A percentile compares a stretch with the other conserved stretches of the same genome.
These are phyloP conservation scores for Salix suchowensis DNA, from an alignment of 345 rosid species.

Conservation along the genomic window DNA sequence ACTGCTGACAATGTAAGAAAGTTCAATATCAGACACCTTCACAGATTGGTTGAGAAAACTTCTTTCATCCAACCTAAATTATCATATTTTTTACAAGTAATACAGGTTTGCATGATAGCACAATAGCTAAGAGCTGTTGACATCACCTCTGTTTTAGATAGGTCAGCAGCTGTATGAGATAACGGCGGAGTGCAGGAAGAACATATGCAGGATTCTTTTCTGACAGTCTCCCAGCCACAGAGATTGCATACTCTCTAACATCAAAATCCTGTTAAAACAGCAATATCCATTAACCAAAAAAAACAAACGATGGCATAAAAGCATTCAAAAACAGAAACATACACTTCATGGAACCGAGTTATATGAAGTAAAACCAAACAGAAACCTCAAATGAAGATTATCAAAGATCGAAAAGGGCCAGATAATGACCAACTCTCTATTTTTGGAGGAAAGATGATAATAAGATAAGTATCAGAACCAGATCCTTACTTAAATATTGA, in stretches of 20 bases:
- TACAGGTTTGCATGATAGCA: neutral
- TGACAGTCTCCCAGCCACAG: constrained; percentile 90
- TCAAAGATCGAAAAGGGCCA: neutral
- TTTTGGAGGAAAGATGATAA: neutral
- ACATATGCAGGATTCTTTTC: constrained; percentile 99
- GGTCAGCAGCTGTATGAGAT: constrained; percentile 93
- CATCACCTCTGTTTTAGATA: constrained; percentile 88
- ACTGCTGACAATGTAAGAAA: constrained; percentile 63
- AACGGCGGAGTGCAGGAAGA: constrained; percentile 99
- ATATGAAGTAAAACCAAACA: neutral
- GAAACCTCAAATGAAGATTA: neutral
- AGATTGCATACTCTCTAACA: constrained; percentile 92
- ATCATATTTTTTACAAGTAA: neutral
- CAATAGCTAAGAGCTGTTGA: neutral
- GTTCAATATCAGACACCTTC: constrained; percentile 27
- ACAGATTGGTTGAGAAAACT: neutral
- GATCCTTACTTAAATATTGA: neutral
- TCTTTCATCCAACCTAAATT: neutral
- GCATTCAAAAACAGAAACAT: neutral
- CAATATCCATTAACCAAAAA: neutral
- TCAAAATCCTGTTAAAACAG: constrained; percentile 69
- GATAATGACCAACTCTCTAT: neutral
- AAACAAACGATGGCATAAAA: neutral
- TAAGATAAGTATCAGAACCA: neutral
- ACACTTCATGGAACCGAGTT: neutral